Conservation (phyloP, 2,329 filamentous ascomycete species). For the Rutstroemia sp. region DNA sequence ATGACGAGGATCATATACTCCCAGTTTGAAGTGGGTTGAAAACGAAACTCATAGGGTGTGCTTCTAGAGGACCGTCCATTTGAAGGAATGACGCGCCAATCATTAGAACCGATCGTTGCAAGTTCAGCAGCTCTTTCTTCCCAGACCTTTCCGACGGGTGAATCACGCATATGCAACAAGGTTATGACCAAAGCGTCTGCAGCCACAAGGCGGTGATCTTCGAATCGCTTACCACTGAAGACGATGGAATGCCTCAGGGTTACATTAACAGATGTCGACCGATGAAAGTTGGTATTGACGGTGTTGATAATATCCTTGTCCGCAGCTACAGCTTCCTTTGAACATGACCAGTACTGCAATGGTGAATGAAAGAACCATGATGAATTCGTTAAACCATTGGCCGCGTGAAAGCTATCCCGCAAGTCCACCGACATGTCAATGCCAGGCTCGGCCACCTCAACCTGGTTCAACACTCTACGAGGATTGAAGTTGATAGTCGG, state of each 20-base stretch:
- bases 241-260: slow-evolving; percentile 72
- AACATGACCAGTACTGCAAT: slow-evolving; percentile 72
- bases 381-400: slow-evolving; percentile 52
- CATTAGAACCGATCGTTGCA: slow-evolving; percentile 38
- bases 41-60: slow-evolving; percentile 71
- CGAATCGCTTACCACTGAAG: slow-evolving; percentile 73
- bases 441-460: slow-evolving; percentile 6
- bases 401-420: slow-evolving; percentile 49
- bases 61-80: slow-evolving; percentile 47
- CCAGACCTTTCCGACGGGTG: slow-evolving; percentile 59
- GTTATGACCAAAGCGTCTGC: slow-evolving; percentile 76
- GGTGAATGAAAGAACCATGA: slow-evolving; percentile 80
- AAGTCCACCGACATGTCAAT: slow-evolving; percentile 28
- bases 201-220: slow-evolving; percentile 57
- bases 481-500: slow-evolving; percentile 49
- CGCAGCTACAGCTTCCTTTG: slow-evolving; percentile 44
- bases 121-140: slow-evolving; percentile 49
- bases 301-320: slow-evolving; percentile 61
- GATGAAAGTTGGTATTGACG: slow-evolving; percentile 56
- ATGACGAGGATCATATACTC: slow-evolving; percentile 57
- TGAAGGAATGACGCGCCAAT: slow-evolving; percentile 59
- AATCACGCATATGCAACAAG: slow-evolving; percentile 60
- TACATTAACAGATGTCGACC: slow-evolving; percentile 62
- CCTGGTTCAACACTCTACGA: slow-evolving; percentile 26
- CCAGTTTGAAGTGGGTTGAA: slow-evolving; percentile 61